phyloP scores from a whole-genome alignment of 1,284 basidiomycete species.

The Trichosporon faecale region DNA sequence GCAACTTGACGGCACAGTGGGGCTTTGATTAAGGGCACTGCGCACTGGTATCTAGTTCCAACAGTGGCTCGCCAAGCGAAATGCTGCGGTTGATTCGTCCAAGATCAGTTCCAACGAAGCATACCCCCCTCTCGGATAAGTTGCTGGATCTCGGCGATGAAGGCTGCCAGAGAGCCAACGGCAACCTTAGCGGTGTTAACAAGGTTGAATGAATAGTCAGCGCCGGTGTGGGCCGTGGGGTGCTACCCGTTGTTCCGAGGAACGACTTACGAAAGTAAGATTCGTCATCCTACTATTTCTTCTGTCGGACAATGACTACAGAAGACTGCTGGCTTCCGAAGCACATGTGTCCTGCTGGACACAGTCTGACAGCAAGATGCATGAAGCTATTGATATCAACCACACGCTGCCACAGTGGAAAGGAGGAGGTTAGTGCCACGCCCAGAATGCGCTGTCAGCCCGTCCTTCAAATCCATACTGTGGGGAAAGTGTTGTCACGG shows the following conservation, averaged over 20 bases:
- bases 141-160: not conserved
- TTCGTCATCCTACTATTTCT: not conserved
- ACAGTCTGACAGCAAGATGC: not conserved
- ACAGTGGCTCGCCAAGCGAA: not conserved
- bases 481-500: too few relatives aligned
- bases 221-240: not conserved
- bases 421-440: not conserved
- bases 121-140: not conserved
- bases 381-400: not conserved
- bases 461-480: not conserved
- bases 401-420: not conserved
- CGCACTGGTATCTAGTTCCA: not conserved
- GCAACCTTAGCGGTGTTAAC: not conserved
- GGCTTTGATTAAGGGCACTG: not conserved
- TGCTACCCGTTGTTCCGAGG: not conserved
- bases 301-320: not conserved
- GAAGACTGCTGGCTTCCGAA: not conserved
- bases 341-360: not conserved
- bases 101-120: not conserved
- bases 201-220: not conserved
- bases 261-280: not conserved
- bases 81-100: not conserved
- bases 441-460: too few relatives aligned
- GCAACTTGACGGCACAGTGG: slow-evolving; percentile 1
- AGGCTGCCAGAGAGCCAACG: not conserved